phyloP scores from a whole-genome alignment of 305 asterid genomes.

The Fraxinus xanthoxyloides region DNA sequence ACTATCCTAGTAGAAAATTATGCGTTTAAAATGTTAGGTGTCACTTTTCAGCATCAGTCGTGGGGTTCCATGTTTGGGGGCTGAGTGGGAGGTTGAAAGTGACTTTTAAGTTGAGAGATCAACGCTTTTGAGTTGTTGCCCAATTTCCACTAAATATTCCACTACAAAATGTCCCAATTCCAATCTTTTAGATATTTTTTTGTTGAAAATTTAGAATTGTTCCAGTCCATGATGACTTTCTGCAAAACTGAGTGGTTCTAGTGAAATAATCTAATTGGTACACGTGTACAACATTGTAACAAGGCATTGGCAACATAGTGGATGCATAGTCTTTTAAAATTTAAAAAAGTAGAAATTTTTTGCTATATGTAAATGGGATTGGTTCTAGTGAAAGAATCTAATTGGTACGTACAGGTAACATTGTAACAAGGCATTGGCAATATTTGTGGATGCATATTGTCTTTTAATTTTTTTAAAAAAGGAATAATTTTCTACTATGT shows the following conservation, averaged over 20 bases:
- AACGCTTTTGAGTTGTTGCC: neutral
- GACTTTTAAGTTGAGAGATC: slow-evolving; percentile 16
- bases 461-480: no score
- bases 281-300: neutral
- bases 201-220: neutral
- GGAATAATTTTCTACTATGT: no score
- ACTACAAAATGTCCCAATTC: slow-evolving; percentile 17
- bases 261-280: neutral
- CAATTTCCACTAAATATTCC: slow-evolving; percentile 14
- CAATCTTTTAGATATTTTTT: neutral
- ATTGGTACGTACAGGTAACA: no score
- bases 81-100: slow-evolving; percentile 12
- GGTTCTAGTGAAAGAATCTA: no score
- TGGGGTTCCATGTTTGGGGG: slow-evolving; percentile 23
- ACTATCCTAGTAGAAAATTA: neutral
- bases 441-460: no score
- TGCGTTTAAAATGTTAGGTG: neutral
- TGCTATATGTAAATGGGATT: no score
- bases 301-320: neutral
- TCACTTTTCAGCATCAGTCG: slow-evolving; percentile 9
- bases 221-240: neutral
- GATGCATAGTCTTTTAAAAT: neutral
- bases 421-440: no score
- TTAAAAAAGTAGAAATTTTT: neutral
- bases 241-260: neutral